phyloP scores from a whole-genome alignment of 2,329 filamentous ascomycete genomes.

The Penicillium sclerotiorum region DNA sequence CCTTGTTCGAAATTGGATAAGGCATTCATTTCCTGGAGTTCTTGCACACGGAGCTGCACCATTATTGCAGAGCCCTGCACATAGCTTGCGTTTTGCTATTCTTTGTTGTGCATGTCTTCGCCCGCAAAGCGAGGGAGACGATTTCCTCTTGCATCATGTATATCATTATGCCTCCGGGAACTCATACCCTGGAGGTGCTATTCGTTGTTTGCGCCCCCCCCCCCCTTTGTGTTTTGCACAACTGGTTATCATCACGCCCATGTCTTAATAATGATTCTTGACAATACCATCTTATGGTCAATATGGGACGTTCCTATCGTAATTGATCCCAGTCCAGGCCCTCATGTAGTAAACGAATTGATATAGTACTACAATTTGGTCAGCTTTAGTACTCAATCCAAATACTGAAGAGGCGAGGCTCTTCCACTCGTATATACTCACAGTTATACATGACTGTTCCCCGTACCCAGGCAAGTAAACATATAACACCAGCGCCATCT shows the following conservation, averaged over 20 bases:
- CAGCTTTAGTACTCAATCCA: neutral
- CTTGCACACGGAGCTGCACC: slow-evolving; percentile 19
- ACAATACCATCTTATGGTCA: slow-evolving; percentile 6
- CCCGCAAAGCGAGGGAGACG: slow-evolving; percentile 18
- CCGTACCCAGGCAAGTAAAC: slow-evolving; percentile 48
- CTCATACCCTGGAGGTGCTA: slow-evolving; percentile 11
- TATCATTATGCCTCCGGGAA: slow-evolving; percentile 18
- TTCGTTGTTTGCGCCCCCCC: neutral
- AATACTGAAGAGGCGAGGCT: too few relatives aligned
- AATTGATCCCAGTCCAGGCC: too few relatives aligned
- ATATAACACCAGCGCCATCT: slow-evolving; percentile 49
- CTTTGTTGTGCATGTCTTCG: slow-evolving; percentile 18
- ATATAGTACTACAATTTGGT: slow-evolving; percentile 46
- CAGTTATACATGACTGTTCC: slow-evolving; percentile 51
- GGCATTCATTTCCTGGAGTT: slow-evolving; percentile 17
- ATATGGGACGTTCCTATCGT: neutral
- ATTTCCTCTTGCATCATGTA: slow-evolving; percentile 28
- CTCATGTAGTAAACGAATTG: slow-evolving; percentile 45
- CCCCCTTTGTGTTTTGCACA: slow-evolving; percentile 18
- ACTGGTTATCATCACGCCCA: slow-evolving; percentile 3
- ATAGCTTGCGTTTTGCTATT: slow-evolving; percentile 26
- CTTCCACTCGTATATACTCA: slow-evolving; percentile 28
- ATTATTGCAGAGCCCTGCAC: slow-evolving; percentile 21
- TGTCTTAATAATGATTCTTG: slow-evolving; percentile 27
- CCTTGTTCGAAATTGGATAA: neutral